phyloP scores from a whole-genome alignment of 2,329 filamentous ascomycete genomes.

The Venturia effusa region DNA sequence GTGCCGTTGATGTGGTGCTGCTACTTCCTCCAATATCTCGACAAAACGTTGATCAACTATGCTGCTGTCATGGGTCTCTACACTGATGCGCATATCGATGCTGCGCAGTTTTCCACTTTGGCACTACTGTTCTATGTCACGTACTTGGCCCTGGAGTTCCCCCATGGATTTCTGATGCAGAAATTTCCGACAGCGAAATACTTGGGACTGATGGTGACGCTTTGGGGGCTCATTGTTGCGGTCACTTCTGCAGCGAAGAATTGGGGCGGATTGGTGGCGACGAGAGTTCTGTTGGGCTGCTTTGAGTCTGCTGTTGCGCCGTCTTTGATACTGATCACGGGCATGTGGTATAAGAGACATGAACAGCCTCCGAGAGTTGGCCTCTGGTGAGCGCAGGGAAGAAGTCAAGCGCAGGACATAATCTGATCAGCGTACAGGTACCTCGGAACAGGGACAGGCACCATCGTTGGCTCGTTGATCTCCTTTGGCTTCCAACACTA shows the following conservation, averaged over 20 bases:
- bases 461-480: not conserved
- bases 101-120: constrained; percentile 21
- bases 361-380: constrained; percentile 28
- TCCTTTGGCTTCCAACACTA: not conserved
- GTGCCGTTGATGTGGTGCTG: constrained; percentile 29
- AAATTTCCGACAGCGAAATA: constrained; percentile 25
- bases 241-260: constrained; percentile 20
- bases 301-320: constrained; percentile 26
- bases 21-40: constrained; percentile 29
- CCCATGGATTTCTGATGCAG: not conserved
- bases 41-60: constrained; percentile 31
- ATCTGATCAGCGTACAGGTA: not conserved
- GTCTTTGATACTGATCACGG: constrained; percentile 27
- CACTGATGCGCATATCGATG: constrained; percentile 23
- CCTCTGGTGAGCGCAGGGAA: constrained; percentile 6
- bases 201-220: constrained; percentile 16
- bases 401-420: not conserved
- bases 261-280: constrained; percentile 19
- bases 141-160: constrained; percentile 23
- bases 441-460: not conserved
- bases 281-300: constrained; percentile 21
- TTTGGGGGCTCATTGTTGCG: constrained; percentile 22
- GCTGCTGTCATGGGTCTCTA: constrained; percentile 31
- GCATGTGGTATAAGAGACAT: constrained; percentile 28
- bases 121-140: constrained; percentile 1